Conservation (phyloP, 176 grass and related monocot genomes). For the Phragmites australis region DNA sequence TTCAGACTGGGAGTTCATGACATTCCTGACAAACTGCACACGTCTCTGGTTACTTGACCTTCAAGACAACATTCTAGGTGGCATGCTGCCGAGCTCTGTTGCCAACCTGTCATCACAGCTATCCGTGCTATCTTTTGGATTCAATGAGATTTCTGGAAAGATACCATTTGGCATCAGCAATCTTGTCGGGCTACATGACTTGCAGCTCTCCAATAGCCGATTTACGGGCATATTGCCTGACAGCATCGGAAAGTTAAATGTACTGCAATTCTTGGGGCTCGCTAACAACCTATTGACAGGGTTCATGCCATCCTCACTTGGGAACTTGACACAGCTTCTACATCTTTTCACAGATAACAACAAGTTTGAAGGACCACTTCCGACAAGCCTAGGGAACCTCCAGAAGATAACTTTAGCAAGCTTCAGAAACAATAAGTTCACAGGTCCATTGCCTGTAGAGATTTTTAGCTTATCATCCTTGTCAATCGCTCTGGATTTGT, state of each 20-base stretch:
- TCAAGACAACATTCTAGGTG: constrained; percentile 30
- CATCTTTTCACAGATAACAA: neutral
- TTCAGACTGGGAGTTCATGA: constrained; percentile 11
- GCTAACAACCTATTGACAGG: constrained; percentile 29
- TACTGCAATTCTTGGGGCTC: constrained; percentile 21
- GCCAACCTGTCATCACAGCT: constrained; percentile 36
- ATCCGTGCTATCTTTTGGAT: constrained; percentile 19
- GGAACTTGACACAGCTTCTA: constrained; percentile 39
- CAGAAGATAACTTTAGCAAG: neutral
- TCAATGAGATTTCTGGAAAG: constrained; percentile 39
- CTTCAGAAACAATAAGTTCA: constrained; percentile 4
- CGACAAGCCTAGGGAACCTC: neutral
- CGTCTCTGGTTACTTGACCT: constrained; percentile 18
- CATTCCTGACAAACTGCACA: constrained; percentile 48
- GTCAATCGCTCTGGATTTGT: constrained; percentile 19
- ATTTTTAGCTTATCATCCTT: constrained; percentile 30
- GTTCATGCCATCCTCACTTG: constrained; percentile 33
- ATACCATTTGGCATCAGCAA: constrained; percentile 46
- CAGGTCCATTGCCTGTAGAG: constrained; percentile 19
- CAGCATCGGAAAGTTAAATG: constrained; percentile 36
- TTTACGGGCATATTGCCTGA: constrained; percentile 39
- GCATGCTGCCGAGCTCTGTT: constrained; percentile 20
- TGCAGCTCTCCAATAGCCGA: constrained; percentile 25
- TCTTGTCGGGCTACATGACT: constrained; percentile 6
- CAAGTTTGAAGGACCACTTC: constrained; percentile 24